These are phyloP conservation scores for Neohortaea acidophila DNA, from an alignment of 495 filamentous ascomycete genomes.

Conservation along the genomic window DNA sequence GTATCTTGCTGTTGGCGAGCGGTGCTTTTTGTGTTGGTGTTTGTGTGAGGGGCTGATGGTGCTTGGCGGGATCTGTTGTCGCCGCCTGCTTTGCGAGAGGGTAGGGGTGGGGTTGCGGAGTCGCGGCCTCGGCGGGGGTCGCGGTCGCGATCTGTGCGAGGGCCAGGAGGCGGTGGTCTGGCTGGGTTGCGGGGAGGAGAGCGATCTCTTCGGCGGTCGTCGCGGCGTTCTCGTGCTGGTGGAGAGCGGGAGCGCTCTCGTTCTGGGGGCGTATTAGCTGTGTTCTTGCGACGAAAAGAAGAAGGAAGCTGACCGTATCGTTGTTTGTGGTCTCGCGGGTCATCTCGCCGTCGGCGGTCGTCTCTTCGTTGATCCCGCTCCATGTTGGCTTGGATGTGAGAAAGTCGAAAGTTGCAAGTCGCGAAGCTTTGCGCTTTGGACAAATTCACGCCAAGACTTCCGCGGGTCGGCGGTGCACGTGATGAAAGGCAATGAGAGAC, in stretches of 20 bases:
- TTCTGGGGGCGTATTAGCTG: neutral
- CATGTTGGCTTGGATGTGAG: too few relatives aligned
- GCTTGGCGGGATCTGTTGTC: neutral
- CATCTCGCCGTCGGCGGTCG: constrained; percentile 1
- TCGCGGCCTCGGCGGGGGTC: constrained; percentile 26
- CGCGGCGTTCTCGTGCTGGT: constrained; percentile 6
- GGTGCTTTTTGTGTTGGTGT: neutral
- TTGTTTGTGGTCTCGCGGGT: constrained; percentile 1
- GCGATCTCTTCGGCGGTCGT: constrained; percentile 9
- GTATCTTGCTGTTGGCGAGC: neutral
- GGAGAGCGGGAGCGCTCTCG: constrained; percentile 12
- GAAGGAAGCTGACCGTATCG: constrained; percentile 2
- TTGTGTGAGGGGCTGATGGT: neutral
- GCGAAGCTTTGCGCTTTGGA: too few relatives aligned
- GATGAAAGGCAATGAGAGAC: too few relatives aligned
- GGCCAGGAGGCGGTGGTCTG: constrained; percentile 5
- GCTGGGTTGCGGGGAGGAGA: neutral
- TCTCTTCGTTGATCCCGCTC: constrained; percentile 4
- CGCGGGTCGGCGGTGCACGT: too few relatives aligned
- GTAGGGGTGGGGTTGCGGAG: constrained; percentile 16
- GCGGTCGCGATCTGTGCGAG: constrained; percentile 17
- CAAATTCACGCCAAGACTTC: too few relatives aligned
- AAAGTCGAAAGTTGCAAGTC: too few relatives aligned
- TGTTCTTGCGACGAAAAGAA: neutral
- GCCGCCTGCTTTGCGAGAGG: neutral